phyloP scores from a whole-genome alignment of 305 asterid genomes.

The Fraxinus ornus region DNA sequence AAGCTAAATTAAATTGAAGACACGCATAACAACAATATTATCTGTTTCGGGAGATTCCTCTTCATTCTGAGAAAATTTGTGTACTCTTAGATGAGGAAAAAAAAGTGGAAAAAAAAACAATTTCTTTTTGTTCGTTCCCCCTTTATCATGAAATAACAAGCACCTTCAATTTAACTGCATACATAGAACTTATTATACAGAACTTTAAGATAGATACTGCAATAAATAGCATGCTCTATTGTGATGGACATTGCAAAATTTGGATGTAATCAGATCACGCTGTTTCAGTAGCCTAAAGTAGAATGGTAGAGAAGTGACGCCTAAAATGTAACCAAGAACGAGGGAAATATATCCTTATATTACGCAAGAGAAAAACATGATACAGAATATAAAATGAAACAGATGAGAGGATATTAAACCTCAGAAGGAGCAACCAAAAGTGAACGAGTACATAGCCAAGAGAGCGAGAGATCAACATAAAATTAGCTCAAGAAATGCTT shows the following conservation, averaged over 20 bases:
- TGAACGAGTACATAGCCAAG: neutral
- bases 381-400: neutral
- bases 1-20: conserved; percentile 1
- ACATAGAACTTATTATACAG: neutral
- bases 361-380: neutral
- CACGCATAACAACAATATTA: neutral
- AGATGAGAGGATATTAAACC: neutral
- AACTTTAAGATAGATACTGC: neutral
- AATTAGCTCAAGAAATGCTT: neutral
- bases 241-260: neutral
- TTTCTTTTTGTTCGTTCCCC: neutral
- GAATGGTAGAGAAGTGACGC: neutral
- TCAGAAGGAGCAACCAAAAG: neutral
- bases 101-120: neutral
- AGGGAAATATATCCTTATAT: conserved; percentile 6
- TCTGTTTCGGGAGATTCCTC: neutral
- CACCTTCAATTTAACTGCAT: conserved; percentile 2
- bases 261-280: neutral
- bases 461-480: neutral
- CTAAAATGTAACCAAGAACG: neutral
- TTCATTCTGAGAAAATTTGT: neutral
- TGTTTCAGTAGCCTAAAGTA: conserved; percentile 10
- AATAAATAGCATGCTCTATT: conserved; percentile 9
- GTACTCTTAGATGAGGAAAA: neutral
- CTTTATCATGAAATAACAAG: conserved; percentile 1